A percentile compares a stretch with the other conserved stretches of the same genome.
Conservation (phyloP, 768 basidiomycete species). For the Lactarius sp. region DNA sequence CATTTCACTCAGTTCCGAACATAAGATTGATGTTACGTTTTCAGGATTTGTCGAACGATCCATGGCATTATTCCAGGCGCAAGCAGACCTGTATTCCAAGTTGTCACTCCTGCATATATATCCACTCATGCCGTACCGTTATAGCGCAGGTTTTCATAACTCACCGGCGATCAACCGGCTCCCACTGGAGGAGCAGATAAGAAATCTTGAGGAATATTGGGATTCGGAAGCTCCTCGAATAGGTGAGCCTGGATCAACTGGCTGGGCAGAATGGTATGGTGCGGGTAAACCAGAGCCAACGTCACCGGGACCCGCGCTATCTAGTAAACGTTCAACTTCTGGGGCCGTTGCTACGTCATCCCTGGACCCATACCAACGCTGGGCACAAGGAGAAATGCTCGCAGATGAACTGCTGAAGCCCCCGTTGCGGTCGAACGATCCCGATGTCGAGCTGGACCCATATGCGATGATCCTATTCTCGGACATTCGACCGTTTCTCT, state of each 20-base stretch:
- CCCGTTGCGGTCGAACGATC: conserved; percentile 53
- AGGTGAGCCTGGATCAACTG: conserved; percentile 59
- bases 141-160: conserved; percentile 50
- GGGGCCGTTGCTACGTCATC: conserved; percentile 29
- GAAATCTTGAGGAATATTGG: conserved; percentile 76
- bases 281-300: conserved; percentile 37
- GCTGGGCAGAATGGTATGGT: conserved; percentile 63
- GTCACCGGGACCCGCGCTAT: neutral
- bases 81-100: conserved; percentile 69
- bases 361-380: conserved; percentile 60
- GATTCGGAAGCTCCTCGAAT: conserved; percentile 75
- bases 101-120: neutral
- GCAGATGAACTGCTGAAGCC: conserved; percentile 42
- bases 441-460: conserved; percentile 54
- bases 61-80: conserved; percentile 75
- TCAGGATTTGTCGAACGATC: conserved; percentile 71
- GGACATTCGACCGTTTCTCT: conserved; percentile 59
- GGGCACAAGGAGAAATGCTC: conserved; percentile 54
- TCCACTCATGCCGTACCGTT: neutral
- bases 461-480: conserved; percentile 68
- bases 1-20: conserved; percentile 10
- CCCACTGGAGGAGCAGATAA: conserved; percentile 47
- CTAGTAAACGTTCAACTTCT: conserved; percentile 15
- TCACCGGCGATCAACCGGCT: conserved; percentile 43
- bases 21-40: neutral